Evolutionary conservation across 352 stramenopile genomes (phyloP), one percentile per base, ranked within the genome.

Genomic region (Paralagenidium karlingii): DNA sequence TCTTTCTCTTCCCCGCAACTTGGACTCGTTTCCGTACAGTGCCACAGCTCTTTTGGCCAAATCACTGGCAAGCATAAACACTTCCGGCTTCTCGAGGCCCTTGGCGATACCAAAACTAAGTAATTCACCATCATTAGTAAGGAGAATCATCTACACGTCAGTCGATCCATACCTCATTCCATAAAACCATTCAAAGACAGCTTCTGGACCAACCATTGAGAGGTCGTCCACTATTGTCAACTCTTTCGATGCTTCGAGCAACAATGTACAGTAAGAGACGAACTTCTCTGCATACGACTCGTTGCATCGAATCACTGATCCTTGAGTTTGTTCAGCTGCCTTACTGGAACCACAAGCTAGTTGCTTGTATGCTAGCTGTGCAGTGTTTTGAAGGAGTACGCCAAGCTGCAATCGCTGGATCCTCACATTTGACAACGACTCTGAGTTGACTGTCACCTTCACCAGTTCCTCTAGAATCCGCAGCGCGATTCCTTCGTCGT

Each of bases 151-250:
- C 12, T 8, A 38, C n/a, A 12, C 32, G 15, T 1, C 31, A 32
- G 2, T 10, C n/a, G n/a, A 16, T 25, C 24, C 43, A 24, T 58
- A 89, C 75, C 71, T 80, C 54, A 75, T 84, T 20, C 53, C 50
- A 45, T 76, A 89, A 32, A 89, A 89, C 75, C 75, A 89, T 36
- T 78, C 58, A 18, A 81, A 73, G 1, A 78, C 59, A 12, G 68
- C 55, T 24, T 62, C 38, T 20, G 69, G 48, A 15, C 63, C 65
- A 28, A 76, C 49, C 1, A 10, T 9, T 11, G 40, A 40, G 8
- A 26, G 29, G 24, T 27, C n/a, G n/a, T n/a, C n/a, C 22, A 19
- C 38, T 34, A 16, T 18, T 3, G 9, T 40, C 21, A n/a, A 30
- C 12, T 24, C 36, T 59, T 41, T 54, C 27, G 40, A 46, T 22